Percentiles rank a stretch among this genome's conserved stretches.
These are phyloP conservation scores for Spiromastix sp. DNA, from an alignment of 2,329 filamentous ascomycete species.

Conservation along the genomic window DNA sequence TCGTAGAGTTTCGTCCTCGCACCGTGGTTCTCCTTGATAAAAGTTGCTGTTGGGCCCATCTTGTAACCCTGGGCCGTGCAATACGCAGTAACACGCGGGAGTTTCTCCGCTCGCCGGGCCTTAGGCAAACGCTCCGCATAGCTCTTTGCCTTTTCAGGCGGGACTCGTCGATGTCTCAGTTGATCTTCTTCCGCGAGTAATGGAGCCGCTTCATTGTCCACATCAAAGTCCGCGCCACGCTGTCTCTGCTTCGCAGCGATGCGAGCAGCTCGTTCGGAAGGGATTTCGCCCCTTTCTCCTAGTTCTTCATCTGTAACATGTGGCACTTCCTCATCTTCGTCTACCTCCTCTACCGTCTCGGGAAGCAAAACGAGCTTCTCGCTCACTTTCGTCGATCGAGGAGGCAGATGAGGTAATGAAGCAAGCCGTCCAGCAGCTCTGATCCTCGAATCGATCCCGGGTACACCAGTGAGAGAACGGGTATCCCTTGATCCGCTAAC, in stretches of 20 bases:
- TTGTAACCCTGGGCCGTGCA: constrained; percentile 93
- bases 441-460: constrained; percentile 8
- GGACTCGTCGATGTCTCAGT: constrained; percentile 42
- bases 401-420: constrained; percentile 55
- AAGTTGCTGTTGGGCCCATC: constrained; percentile 76
- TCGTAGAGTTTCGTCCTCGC: constrained; percentile 95
- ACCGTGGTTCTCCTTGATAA: constrained; percentile 76
- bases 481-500: neutral
- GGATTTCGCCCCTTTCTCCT: constrained; percentile 16
- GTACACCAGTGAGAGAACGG: constrained; percentile 1
- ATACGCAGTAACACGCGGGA: constrained; percentile 87
- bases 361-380: constrained; percentile 94
- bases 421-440: constrained; percentile 41
- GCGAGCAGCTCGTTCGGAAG: constrained; percentile 22
- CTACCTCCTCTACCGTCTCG: constrained; percentile 53
- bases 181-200: constrained; percentile 49
- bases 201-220: constrained; percentile 43
- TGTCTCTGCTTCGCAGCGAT: constrained; percentile 23
- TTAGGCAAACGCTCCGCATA: constrained; percentile 92
- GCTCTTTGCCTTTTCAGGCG: constrained; percentile 60
- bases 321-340: constrained; percentile 26
- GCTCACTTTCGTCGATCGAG: constrained; percentile 84
- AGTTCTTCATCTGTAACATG: constrained; percentile 18
- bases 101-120: constrained; percentile 70
- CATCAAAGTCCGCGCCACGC: constrained; percentile 43